A percentile compares a stretch with the other conserved stretches of the same genome.
Evolutionary conservation across 495 filamentous ascomycete species (phyloP).

Genomic region (Talaromyces borbonicus): DNA sequence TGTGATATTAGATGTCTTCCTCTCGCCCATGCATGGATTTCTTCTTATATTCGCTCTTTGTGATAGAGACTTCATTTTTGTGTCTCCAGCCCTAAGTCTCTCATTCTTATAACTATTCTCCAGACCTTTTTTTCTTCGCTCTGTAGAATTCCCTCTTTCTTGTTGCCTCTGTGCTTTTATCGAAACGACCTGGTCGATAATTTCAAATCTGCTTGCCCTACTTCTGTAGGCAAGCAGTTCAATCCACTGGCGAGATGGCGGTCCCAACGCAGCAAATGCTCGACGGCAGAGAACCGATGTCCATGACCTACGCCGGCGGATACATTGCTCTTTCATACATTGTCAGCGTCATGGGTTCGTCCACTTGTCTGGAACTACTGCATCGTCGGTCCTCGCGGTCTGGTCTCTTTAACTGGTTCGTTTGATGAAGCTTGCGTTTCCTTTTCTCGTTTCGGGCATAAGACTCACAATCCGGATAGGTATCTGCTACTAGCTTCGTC

Average conservation of each 20-base stretch:
- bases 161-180: neutral
- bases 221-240: constrained; percentile 2
- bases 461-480: too few relatives aligned
- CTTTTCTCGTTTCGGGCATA: too few relatives aligned
- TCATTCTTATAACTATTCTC: neutral
- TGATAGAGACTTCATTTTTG: too few relatives aligned
- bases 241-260: neutral
- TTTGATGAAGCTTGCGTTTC: neutral
- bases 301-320: constrained; percentile 43
- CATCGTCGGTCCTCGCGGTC: constrained; percentile 59
- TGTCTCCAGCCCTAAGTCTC: neutral
- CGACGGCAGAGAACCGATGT: constrained; percentile 5
- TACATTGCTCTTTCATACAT: constrained; percentile 68
- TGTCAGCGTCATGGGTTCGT: constrained; percentile 66
- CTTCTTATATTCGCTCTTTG: too few relatives aligned
- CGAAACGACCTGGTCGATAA: neutral
- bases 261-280: constrained; percentile 1
- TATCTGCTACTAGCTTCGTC: constrained; percentile 61
- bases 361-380: constrained; percentile 72
- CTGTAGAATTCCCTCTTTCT: neutral
- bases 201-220: too few relatives aligned
- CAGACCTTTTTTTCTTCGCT: neutral
- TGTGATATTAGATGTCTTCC: too few relatives aligned
- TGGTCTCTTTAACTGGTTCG: constrained; percentile 62
- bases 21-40: too few relatives aligned